These are phyloP conservation scores for Musa troglodytarum DNA, from an alignment of 176 grass and related monocot species.

Conservation along the genomic window DNA sequence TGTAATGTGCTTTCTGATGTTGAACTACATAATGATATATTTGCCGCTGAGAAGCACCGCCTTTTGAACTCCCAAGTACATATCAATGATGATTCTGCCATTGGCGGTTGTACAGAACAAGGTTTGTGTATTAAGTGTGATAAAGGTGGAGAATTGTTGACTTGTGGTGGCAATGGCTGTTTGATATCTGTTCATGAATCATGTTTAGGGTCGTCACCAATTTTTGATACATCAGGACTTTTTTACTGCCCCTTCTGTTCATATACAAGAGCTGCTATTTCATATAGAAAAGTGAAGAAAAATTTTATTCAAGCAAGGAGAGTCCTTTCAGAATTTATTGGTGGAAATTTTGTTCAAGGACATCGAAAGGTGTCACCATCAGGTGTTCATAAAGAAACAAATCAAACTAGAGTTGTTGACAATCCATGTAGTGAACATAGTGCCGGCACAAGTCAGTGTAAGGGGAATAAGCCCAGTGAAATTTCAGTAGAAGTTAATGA, in stretches of 20 bases:
- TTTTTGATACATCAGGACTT: conserved; percentile 19
- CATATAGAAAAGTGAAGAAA: conserved; percentile 32
- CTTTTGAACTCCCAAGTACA: neutral
- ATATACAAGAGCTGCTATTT: conserved; percentile 24
- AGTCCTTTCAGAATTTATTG: conserved; percentile 24
- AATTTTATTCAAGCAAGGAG: conserved; percentile 27
- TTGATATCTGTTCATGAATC: conserved; percentile 23
- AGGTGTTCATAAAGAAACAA: neutral
- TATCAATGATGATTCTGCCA: neutral
- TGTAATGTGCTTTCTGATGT: neutral
- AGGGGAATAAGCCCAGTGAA: too few species aligned
- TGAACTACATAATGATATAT: neutral
- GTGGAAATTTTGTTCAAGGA: neutral
- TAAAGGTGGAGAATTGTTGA: conserved; percentile 35
- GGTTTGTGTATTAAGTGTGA: conserved; percentile 42
- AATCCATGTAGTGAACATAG: too few species aligned
- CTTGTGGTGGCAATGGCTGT: conserved; percentile 27
- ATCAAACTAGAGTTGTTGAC: too few species aligned
- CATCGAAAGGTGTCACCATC: conserved; percentile 10
- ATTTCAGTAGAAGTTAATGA: too few species aligned
- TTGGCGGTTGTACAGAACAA: conserved; percentile 21
- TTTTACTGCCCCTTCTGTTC: conserved; percentile 42
- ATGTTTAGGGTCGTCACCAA: conserved; percentile 23
- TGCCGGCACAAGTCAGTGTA: too few species aligned
- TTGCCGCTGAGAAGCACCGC: neutral